These are phyloP conservation scores for Russula earlei DNA, from an alignment of 768 basidiomycete genomes.

Conservation along the genomic window DNA sequence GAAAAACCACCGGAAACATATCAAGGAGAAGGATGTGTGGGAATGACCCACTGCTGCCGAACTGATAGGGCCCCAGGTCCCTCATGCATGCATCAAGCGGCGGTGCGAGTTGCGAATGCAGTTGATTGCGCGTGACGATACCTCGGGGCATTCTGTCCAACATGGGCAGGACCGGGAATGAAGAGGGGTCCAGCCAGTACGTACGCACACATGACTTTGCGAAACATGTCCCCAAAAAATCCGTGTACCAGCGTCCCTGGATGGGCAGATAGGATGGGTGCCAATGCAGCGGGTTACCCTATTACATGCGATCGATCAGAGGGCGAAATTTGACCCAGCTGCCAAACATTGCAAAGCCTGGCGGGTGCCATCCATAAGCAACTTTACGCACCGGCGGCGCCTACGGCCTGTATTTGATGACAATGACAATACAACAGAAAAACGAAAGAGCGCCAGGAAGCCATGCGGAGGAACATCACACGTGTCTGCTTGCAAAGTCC, in stretches of 20 bases:
- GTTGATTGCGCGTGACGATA: not conserved
- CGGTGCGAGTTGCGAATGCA: not conserved
- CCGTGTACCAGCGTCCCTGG: not conserved
- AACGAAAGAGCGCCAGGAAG: not conserved
- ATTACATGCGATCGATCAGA: slow-evolving; percentile 9
- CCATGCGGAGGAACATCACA: slow-evolving; percentile 2
- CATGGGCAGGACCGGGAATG: slow-evolving; percentile 7
- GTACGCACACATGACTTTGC: not conserved
- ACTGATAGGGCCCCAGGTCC: not conserved
- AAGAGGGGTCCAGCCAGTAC: slow-evolving; percentile 9
- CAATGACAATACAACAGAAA: not conserved
- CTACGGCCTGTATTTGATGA: not conserved
- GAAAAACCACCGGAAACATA: not conserved
- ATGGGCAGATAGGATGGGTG: not conserved
- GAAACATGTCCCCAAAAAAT: not conserved
- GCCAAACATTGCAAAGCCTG: not conserved
- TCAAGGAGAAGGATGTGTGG: not conserved
- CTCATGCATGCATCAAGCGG: not conserved
- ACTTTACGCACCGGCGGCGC: not conserved
- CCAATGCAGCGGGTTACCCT: not conserved
- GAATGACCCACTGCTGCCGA: slow-evolving; percentile 2
- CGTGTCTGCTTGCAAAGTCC: not conserved
- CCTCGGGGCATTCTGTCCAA: slow-evolving; percentile 3
- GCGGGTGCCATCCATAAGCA: not conserved
- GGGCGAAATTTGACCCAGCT: not conserved